Base-by-base conservation (phyloP, 2,329 filamentous ascomycete species). In the Aspergillus ustus region DNA sequence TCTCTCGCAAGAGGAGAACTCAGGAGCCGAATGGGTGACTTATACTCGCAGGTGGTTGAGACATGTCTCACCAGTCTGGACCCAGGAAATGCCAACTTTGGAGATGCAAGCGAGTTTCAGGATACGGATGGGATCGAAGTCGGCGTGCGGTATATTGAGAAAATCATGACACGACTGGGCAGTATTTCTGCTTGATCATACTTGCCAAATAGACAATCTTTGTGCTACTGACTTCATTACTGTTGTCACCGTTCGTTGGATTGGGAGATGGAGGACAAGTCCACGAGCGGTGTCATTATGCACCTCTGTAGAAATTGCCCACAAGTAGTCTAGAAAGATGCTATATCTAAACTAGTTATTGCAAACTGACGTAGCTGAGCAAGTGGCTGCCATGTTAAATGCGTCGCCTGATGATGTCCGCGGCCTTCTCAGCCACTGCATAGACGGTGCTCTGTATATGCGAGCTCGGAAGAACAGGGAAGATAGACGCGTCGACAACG, bases 61-160 rank as follows among this genome's bases (percentile, higher is more conserved):
- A 72, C 70, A 5, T 79, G 77, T n/a, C 62, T 79, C 19, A 76
- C 73, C 0, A 78, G 75, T 40, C 54, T 78, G 15, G 76, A 77
- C 54, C 37, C 64, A 4, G 69, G 66, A 1, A 75, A 72, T 22
- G 58, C 63, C 3, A 72, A 70, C 15, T 75, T 76, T 66, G 70
- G 67, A 0, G 67, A 73, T 20, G 68, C 70, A 28, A 57, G 61
- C 15, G 70, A 73, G 17, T 67, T 74, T 34, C 54, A 67, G 37
- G 73, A 76, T 56, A 71, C 73, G 15, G 71, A 73, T 61, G 72
- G 70, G 1, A 66, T 74, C 9, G 19, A 71, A 7, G 63, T 75
- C 1, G 72, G 67, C 3, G 68, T 76, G 2, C 34, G 49, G 28
- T 65, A 65, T 61, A 65, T 65, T 19, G 72, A 62, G 19, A 65